A percentile compares a stretch with the other conserved stretches of the same genome.
phyloP scores from a whole-genome alignment of 2,329 filamentous ascomycete species.

The Neoarthrinium moseri region DNA sequence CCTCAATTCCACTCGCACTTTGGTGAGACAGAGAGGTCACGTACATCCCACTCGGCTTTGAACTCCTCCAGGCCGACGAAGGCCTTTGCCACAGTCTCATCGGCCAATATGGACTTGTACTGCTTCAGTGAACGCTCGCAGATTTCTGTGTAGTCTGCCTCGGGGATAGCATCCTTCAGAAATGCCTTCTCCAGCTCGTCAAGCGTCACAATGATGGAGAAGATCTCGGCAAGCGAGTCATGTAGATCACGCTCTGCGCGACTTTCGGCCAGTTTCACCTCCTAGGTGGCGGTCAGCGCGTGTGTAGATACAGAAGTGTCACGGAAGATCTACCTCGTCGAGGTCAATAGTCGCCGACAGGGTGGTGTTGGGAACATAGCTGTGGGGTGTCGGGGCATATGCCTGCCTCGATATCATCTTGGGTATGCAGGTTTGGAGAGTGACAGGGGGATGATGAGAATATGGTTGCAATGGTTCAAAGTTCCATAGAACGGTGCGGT shows the following conservation, averaged over 20 bases:
- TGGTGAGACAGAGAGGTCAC: slow-evolving; percentile 34
- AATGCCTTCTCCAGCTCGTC: slow-evolving; percentile 97
- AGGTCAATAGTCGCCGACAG: slow-evolving; percentile 89
- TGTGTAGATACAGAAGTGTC: slow-evolving; percentile 2
- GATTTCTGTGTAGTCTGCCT: slow-evolving; percentile 92
- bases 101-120: slow-evolving; percentile 90
- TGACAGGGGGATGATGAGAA: no score
- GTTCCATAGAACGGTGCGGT: no score
- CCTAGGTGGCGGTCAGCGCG: slow-evolving; percentile 48
- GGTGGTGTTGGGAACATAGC: slow-evolving; percentile 82
- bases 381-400: slow-evolving; percentile 87
- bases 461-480: no score
- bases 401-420: slow-evolving; percentile 62
- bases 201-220: slow-evolving; percentile 94
- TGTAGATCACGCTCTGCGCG: slow-evolving; percentile 89
- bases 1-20: slow-evolving; percentile 12
- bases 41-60: slow-evolving; percentile 86
- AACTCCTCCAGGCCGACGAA: slow-evolving; percentile 90
- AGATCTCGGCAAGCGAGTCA: slow-evolving; percentile 94
- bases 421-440: no score
- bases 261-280: slow-evolving; percentile 87
- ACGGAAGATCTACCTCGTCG: slow-evolving; percentile 65
- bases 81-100: slow-evolving; percentile 84
- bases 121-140: slow-evolving; percentile 93
- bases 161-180: slow-evolving; percentile 89